These are phyloP conservation scores for Fusarium hostae DNA, from an alignment of 2,329 filamentous ascomycete species.

Conservation along the genomic window DNA sequence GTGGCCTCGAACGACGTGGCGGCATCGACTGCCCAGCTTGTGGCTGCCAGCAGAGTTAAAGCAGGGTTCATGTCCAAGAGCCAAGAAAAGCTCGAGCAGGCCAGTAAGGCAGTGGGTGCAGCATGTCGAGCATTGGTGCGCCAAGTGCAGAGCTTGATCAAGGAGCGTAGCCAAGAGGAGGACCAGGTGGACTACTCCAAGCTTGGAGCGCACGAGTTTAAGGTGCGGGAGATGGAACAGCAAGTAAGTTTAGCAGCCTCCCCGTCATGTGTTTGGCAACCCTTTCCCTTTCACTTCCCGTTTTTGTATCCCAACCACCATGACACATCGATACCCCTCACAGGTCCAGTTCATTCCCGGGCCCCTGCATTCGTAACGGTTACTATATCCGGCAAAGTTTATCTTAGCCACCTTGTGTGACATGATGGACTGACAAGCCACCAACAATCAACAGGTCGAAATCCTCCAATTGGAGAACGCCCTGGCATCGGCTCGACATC, in stretches of 20 bases:
- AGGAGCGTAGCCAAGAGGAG: slow-evolving; percentile 83
- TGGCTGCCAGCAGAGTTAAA: slow-evolving; percentile 95
- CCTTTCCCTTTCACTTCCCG: too few relatives aligned
- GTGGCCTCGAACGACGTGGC: slow-evolving; percentile 98
- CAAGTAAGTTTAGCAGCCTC: slow-evolving; percentile 71
- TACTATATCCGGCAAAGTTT: slow-evolving; percentile 31
- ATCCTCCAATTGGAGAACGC: slow-evolving; percentile 95
- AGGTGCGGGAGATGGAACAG: slow-evolving; percentile 98
- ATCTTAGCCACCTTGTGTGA: not conserved
- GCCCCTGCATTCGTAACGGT: slow-evolving; percentile 32
- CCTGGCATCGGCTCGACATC: slow-evolving; percentile 79
- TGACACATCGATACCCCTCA: slow-evolving; percentile 1
- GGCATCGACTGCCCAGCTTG: slow-evolving; percentile 94
- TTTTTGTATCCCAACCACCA: too few relatives aligned
- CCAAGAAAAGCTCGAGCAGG: slow-evolving; percentile 89
- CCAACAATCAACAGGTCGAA: slow-evolving; percentile 78
- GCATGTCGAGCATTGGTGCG: slow-evolving; percentile 89
- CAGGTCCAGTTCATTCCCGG: slow-evolving; percentile 17
- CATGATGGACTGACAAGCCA: slow-evolving; percentile 36
- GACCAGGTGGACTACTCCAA: slow-evolving; percentile 89
- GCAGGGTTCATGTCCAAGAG: slow-evolving; percentile 98
- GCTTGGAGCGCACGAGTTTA: slow-evolving; percentile 94
- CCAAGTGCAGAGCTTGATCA: slow-evolving; percentile 95
- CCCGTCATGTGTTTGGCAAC: slow-evolving; percentile 24
- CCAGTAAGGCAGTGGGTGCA: slow-evolving; percentile 90